Evolutionary conservation across 192 early-diverging fungal genomes (phyloP), one percentile per base, ranked within the genome.

Genomic region (Coemansia umbellata): DNA sequence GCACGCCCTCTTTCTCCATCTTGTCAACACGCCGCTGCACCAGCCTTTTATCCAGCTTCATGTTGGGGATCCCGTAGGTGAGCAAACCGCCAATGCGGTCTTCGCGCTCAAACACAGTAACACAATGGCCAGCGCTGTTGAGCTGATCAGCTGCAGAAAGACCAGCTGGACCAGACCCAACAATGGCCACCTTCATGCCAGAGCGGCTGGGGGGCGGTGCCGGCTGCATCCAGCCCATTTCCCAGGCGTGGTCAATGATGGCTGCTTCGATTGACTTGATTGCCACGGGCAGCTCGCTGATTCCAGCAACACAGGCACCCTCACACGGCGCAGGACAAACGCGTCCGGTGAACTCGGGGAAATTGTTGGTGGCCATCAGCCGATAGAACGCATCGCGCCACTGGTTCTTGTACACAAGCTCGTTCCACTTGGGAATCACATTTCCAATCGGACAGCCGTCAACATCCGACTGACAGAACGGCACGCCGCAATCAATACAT

Each of bases 41-140:
- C 59, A 95, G 70, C 37, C 82, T 80, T 83, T 99, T 99, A 80
- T 99, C 96, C 28, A 99, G 87, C 82, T 99, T 99, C 96, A 99
- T 99, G 82, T 99, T 99, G 39, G 96, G 96, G 50, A 99, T 99
- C 57, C 96, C 96, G 74, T 99, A 99, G 82, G 94, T 92, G 53
- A 99, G 82, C 43, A 99, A 73, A 40, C 96, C 96, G 63, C 96
- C 96, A 52, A 91, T 82, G 33, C 92, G 87, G 55, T 99, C 96
- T 55, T 97, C 93, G 55, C 96, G 88, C 69, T 99, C 96, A 59
- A 92, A 99, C 43, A 99, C 93, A 6, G 91, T 95, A 21, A 99
- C 94, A 5, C 41, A 44, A 70, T 99, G 96, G 11, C 96, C 96
- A 42, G 92, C 93, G 74, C 88, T 89, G 79, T 99, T 99, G 48